A percentile compares a stretch with the other conserved stretches of the same genome.
phyloP scores from a whole-genome alignment of 345 rosid genomes.

The Eucalyptus urophylla region DNA sequence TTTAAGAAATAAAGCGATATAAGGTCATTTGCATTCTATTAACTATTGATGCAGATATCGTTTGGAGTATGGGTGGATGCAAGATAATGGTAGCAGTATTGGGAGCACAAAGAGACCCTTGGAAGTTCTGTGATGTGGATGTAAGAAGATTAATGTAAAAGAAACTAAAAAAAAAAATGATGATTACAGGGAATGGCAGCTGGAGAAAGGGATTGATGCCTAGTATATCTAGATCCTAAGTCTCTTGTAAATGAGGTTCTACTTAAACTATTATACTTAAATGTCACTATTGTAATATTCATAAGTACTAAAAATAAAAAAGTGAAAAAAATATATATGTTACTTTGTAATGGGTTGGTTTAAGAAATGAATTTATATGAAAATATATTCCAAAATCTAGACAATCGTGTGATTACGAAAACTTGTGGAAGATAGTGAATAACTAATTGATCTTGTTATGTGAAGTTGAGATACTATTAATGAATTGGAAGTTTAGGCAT shows the following conservation, averaged over 20 bases:
- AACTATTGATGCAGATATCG: neutral
- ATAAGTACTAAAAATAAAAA: neutral
- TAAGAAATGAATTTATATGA: neutral
- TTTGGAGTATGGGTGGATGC: neutral
- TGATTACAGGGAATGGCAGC: too few species aligned
- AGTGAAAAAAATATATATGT: neutral
- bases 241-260: neutral
- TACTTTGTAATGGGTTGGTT: neutral
- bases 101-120: neutral
- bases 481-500: neutral
- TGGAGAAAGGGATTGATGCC: too few species aligned
- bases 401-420: neutral
- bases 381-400: neutral
- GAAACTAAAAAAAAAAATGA: too few species aligned
- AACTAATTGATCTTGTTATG: neutral
- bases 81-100: neutral
- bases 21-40: too few species aligned
- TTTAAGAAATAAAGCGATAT: too few species aligned
- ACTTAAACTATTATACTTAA: neutral
- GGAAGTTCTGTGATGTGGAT: neutral
- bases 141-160: too few species aligned
- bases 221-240: neutral
- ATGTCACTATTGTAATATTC: neutral
- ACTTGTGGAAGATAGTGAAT: neutral
- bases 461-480: neutral